A percentile compares a stretch with the other conserved stretches of the same genome.
These are phyloP conservation scores for Quercus phellos DNA, from an alignment of 331 rosid species.

Conservation along the genomic window DNA sequence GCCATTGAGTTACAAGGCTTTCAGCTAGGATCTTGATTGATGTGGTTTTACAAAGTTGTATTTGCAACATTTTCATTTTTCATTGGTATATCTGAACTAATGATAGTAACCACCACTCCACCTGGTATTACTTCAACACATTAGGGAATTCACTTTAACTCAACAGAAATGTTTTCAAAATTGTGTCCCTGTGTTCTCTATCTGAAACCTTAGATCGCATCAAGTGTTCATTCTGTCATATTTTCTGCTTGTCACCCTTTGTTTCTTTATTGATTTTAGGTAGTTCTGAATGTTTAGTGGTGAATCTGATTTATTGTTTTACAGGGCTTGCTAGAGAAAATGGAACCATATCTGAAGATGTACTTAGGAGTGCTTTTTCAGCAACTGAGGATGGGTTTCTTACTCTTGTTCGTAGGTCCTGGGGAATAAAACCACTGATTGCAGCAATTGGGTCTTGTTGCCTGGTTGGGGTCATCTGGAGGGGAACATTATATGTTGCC, in stretches of 20 bases:
- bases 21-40: background rate
- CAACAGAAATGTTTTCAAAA: background rate
- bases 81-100: background rate
- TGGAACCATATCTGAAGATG: slow-evolving; percentile 59
- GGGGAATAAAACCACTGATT: slow-evolving; percentile 28
- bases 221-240: background rate
- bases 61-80: background rate
- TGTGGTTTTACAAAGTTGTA: slow-evolving; percentile 5
- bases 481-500: slow-evolving; percentile 43
- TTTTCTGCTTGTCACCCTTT: background rate
- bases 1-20: no score
- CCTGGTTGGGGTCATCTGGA: slow-evolving; percentile 60
- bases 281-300: slow-evolving; percentile 8
- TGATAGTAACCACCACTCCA: background rate
- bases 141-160: background rate
- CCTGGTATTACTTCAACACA: background rate
- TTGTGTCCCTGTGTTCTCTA: background rate
- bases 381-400: slow-evolving; percentile 54
- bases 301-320: slow-evolving; percentile 7
- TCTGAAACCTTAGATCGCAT: background rate
- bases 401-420: slow-evolving; percentile 30
- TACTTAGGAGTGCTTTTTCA: slow-evolving; percentile 36
- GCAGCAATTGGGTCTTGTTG: slow-evolving; percentile 71
- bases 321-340: slow-evolving; percentile 69
- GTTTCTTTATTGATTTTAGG: slow-evolving; percentile 11